These are phyloP conservation scores for Neobulgaria alba DNA, from an alignment of 2,329 filamentous ascomycete species.

Conservation along the genomic window DNA sequence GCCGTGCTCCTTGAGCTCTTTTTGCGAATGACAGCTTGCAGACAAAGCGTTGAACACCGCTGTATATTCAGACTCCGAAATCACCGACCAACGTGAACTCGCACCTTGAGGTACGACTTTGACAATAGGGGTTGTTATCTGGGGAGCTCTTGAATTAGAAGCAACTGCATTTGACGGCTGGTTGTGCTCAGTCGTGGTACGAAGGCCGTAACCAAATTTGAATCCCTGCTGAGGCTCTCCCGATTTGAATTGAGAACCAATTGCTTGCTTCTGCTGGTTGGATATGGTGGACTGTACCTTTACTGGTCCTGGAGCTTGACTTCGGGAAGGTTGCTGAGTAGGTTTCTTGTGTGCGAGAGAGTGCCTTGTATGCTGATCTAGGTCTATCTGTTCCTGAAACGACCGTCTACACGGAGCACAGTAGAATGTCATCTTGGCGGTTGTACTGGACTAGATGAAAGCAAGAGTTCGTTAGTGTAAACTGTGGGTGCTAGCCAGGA, in stretches of 20 bases:
- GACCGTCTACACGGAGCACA: no score
- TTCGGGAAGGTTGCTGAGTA: not conserved
- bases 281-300: not conserved
- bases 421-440: no score
- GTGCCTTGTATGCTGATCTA: no score
- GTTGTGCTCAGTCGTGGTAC: not conserved
- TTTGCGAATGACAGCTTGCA: slow-evolving; percentile 9
- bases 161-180: not conserved
- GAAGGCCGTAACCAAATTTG: not conserved
- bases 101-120: not conserved
- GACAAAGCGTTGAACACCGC: slow-evolving; percentile 9
- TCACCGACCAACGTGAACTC: slow-evolving; percentile 8
- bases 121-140: not conserved
- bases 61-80: slow-evolving; percentile 4
- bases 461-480: no score
- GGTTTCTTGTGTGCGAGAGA: slow-evolving; percentile 7
- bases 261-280: not conserved
- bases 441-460: no score
- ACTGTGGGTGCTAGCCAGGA: no score
- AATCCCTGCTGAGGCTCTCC: slow-evolving; percentile 1
- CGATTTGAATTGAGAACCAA: not conserved
- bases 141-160: slow-evolving; percentile 1
- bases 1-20: slow-evolving; percentile 6
- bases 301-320: not conserved
- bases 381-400: no score